These are phyloP conservation scores for Colletotrichum lupini DNA, from an alignment of 2,329 filamentous ascomycete species.

Conservation along the genomic window DNA sequence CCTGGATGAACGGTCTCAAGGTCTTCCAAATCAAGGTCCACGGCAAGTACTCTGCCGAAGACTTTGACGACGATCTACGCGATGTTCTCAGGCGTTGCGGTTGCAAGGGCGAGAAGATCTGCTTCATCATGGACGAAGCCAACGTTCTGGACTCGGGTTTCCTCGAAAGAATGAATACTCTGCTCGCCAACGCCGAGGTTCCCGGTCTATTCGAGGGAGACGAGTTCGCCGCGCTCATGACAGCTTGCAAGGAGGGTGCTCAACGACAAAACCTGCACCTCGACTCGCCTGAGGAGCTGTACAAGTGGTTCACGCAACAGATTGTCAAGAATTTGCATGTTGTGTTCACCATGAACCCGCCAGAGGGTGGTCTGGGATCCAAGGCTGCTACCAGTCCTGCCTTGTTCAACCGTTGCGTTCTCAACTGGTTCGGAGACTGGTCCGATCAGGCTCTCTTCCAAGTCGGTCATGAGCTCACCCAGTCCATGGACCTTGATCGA, in stretches of 20 bases:
- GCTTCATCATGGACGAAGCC: conserved; percentile 99
- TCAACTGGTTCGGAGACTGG: conserved; percentile 99
- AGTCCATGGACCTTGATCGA: conserved; percentile 94
- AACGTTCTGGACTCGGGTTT: conserved; percentile 99
- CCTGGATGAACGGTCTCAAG: conserved; percentile 99
- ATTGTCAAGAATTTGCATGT: conserved; percentile 99
- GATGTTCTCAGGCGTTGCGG: conserved; percentile 93
- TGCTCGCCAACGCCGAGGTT: conserved; percentile 99
- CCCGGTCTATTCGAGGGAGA: conserved; percentile 99
- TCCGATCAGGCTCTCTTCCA: conserved; percentile 99
- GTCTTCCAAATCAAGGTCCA: conserved; percentile 99
- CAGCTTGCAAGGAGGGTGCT: conserved; percentile 97
- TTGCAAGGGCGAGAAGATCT: conserved; percentile 99
- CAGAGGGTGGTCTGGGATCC: conserved; percentile 91
- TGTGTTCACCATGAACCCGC: conserved; percentile 99
- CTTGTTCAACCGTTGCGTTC: conserved; percentile 98
- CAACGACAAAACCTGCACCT: conserved; percentile 94
- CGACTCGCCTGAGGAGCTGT: conserved; percentile 98
- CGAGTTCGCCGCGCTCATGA: conserved; percentile 98
- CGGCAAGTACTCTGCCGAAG: conserved; percentile 96
- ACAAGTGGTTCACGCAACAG: conserved; percentile 99
- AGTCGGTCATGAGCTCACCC: conserved; percentile 93
- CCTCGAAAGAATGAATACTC: conserved; percentile 98
- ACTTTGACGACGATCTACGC: conserved; percentile 97
- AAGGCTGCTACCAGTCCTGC: conserved; percentile 98